phyloP scores from a whole-genome alignment of 2,329 filamentous ascomycete genomes.

The Aspergillus hortae region DNA sequence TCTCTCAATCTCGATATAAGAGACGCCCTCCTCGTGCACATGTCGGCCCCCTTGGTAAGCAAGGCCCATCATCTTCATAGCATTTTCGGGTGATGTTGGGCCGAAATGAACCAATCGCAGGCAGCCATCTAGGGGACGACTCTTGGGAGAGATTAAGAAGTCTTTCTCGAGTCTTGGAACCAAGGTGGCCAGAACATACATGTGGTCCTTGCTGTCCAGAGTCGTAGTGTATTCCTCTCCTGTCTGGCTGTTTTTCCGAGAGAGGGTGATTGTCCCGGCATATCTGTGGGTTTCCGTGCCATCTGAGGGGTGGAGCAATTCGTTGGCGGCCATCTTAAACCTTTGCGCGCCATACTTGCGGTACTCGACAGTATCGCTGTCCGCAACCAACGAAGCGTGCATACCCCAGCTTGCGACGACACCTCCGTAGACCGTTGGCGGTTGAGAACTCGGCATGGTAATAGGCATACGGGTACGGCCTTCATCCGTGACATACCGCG shows the following conservation, averaged over 20 bases:
- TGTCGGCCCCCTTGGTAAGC: slow-evolving; percentile 58
- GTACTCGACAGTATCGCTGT: slow-evolving; percentile 81
- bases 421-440: slow-evolving; percentile 58
- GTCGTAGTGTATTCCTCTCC: slow-evolving; percentile 22
- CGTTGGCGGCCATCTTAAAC: slow-evolving; percentile 79
- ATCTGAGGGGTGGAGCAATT: slow-evolving; percentile 62
- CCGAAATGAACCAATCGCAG: slow-evolving; percentile 75
- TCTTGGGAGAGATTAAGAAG: slow-evolving; percentile 76
- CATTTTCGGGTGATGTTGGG: slow-evolving; percentile 59
- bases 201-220: slow-evolving; percentile 53
- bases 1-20: slow-evolving; percentile 67
- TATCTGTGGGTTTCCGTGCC: slow-evolving; percentile 56
- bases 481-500: slow-evolving; percentile 44
- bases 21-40: slow-evolving; percentile 54
- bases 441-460: slow-evolving; percentile 23
- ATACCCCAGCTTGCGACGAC: slow-evolving; percentile 90
- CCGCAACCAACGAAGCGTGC: slow-evolving; percentile 82
- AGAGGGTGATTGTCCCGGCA: slow-evolving; percentile 49
- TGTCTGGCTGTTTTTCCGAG: slow-evolving; percentile 22
- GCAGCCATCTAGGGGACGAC: slow-evolving; percentile 65
- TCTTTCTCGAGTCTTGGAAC: slow-evolving; percentile 78
- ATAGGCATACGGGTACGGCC: slow-evolving; percentile 40
- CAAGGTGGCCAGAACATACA: slow-evolving; percentile 72
- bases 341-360: slow-evolving; percentile 71
- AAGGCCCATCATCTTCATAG: slow-evolving; percentile 71